phyloP scores from a whole-genome alignment of 73 alveolate species.

The Paramecium octaurelia region DNA sequence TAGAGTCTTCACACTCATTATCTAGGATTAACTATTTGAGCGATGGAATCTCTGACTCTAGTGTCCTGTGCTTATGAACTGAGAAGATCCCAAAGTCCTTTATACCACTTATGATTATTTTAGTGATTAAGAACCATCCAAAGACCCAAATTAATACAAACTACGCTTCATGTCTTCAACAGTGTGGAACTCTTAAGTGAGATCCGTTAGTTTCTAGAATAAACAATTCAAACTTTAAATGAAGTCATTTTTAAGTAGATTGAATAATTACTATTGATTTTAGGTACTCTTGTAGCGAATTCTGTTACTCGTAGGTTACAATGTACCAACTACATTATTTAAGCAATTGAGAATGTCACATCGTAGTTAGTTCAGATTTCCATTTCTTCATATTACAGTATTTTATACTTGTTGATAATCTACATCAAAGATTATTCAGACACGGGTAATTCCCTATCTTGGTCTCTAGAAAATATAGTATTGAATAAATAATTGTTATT shows the following conservation, averaged over 20 bases:
- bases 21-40: slow-evolving; percentile 20
- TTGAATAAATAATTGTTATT: not conserved
- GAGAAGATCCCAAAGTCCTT: not conserved
- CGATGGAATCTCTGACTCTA: not conserved
- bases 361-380: not conserved
- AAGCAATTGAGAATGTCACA: not conserved
- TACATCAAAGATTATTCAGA: not conserved
- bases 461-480: not conserved
- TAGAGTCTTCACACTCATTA: not conserved
- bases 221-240: not conserved
- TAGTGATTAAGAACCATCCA: not conserved
- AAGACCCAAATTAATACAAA: not conserved
- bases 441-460: slow-evolving; percentile 26
- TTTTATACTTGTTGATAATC: slow-evolving; percentile 11
- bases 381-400: not conserved
- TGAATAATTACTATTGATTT: not conserved
- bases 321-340: not conserved
- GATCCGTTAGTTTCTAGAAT: not conserved
- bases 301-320: not conserved
- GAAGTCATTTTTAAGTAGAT: not conserved
- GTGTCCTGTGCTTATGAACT: not conserved
- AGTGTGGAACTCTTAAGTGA: not conserved
- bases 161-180: slow-evolving; percentile 36
- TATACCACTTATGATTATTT: not conserved
- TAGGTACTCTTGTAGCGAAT: not conserved